phyloP scores from a whole-genome alignment of 148 eudicot species.

The Chenopodium album region DNA sequence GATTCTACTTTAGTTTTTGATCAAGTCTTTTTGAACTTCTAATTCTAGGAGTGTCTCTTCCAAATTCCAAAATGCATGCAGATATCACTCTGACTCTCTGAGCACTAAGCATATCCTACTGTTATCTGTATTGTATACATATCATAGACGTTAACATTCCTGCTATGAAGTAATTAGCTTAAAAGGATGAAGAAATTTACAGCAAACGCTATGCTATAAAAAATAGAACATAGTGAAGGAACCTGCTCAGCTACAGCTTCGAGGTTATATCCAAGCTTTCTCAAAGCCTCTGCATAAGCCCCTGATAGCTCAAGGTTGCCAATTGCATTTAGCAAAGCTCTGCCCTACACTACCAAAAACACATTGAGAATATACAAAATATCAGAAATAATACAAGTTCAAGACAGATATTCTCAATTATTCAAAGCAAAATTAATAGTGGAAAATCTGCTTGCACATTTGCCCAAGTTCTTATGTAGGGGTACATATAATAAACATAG shows the following conservation, averaged over 20 bases:
- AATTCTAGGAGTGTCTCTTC: background rate
- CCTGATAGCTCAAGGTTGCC: constrained; percentile 86
- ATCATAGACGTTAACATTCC: background rate
- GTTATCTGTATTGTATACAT: background rate
- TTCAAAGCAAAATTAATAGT: no score
- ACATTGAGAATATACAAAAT: background rate
- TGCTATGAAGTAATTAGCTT: background rate
- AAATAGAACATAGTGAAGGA: background rate
- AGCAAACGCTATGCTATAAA: background rate
- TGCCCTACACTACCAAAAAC: constrained; percentile 55
- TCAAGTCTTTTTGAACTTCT: background rate
- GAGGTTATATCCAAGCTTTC: constrained; percentile 67
- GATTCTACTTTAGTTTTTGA: background rate
- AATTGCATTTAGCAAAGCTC: constrained; percentile 88
- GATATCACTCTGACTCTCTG: background rate
- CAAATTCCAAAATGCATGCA: background rate
- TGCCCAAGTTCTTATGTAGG: background rate
- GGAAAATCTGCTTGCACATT: background rate
- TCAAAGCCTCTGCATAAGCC: constrained; percentile 80
- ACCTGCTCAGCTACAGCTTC: constrained; percentile 89
- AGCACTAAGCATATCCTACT: background rate
- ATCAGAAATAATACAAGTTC: background rate
- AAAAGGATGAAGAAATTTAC: background rate
- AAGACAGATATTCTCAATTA: background rate
- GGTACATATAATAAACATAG: background rate